A percentile compares a stretch with the other conserved stretches of the same genome.
phyloP scores from a whole-genome alignment of 805 yeast species.

The Huiozyma naganishii region DNA sequence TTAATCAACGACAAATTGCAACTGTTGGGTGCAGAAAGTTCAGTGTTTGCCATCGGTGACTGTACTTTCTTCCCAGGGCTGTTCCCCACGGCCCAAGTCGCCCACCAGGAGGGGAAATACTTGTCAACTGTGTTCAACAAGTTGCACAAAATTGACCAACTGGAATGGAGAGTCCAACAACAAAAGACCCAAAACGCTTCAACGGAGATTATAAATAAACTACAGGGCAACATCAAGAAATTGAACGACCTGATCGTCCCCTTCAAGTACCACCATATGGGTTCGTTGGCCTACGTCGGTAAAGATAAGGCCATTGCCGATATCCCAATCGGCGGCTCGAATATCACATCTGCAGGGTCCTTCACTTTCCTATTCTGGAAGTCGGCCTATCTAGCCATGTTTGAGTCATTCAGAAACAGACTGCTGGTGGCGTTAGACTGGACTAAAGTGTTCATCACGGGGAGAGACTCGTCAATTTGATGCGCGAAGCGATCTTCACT shows the following conservation, averaged over 20 bases:
- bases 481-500: too few species aligned
- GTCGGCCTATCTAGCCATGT: slow-evolving; percentile 86
- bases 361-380: slow-evolving; percentile 90
- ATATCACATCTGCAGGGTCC: slow-evolving; percentile 73
- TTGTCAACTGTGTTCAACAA: slow-evolving; percentile 63
- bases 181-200: slow-evolving; percentile 28
- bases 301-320: slow-evolving; percentile 91
- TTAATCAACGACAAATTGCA: slow-evolving; percentile 73
- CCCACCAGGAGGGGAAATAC: slow-evolving; percentile 85
- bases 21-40: slow-evolving; percentile 69
- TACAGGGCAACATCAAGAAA: slow-evolving; percentile 29
- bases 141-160: slow-evolving; percentile 48
- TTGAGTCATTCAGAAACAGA: slow-evolving; percentile 80
- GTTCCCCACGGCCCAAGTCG: slow-evolving; percentile 97
- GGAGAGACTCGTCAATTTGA: slow-evolving; percentile 60
- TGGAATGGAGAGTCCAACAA: slow-evolving; percentile 28
- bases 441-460: slow-evolving; percentile 78
- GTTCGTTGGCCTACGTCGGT: slow-evolving; percentile 91
- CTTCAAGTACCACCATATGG: slow-evolving; percentile 79
- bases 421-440: slow-evolving; percentile 79
- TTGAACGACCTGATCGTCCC: slow-evolving; percentile 38
- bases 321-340: slow-evolving; percentile 55
- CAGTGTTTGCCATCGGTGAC: slow-evolving; percentile 84
- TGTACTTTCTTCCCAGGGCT: slow-evolving; percentile 79
- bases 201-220: slow-evolving; percentile 11